Evolutionary conservation across 1,139 yeast species (phyloP), one percentile per base, ranked within the genome.

Genomic region (Pichia sp.): DNA sequence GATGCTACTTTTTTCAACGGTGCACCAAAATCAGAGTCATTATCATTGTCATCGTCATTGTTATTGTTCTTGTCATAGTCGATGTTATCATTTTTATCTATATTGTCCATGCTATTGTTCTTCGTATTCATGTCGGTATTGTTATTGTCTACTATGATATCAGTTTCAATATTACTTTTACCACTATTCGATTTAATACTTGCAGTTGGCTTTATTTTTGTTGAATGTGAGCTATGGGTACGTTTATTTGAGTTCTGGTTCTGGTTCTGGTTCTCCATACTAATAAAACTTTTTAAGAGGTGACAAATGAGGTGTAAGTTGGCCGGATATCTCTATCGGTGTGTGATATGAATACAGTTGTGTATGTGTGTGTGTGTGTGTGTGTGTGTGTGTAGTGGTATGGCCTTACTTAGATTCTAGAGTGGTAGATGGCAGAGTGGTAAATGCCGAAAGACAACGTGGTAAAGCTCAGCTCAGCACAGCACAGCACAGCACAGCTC

Each of bases 1-100:
- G 51, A 48, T 2, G 53, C 50, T 20, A 48, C 46, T 45, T 40
- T 50, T 11, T 48, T 50, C 34, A 48, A 13, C 4, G 53, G 51
- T 12, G 37, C 47, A 20, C 53, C 51, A 36, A 45, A 40, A 18
- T 48, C 51, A 3, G 22, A 13, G 15, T 40, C 37, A n/a, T 39
- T 15, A 20, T 39, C 25, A 11, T n/a, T 20, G 22, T 38, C 42
- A 18, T 35, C 8, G 8, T 39, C 39, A 13, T 39, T 22, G 15
- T 30, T 29, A 24, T 18, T 9, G 26, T 39, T n/a, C 23, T 18
- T 13, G 18, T 15, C 20, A n/a, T n/a, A n/a, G n/a, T n/a, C n/a
- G n/a, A n/a, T n/a, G n/a, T n/a, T n/a, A n/a, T 40, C 37, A n/a
- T 39, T 15, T n/a, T 39, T 22, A 11, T n/a, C n/a, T 22, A 32